Base-by-base conservation (phyloP, 2,329 filamentous ascomycete genomes). In the Celoporthe dispersa region DNA sequence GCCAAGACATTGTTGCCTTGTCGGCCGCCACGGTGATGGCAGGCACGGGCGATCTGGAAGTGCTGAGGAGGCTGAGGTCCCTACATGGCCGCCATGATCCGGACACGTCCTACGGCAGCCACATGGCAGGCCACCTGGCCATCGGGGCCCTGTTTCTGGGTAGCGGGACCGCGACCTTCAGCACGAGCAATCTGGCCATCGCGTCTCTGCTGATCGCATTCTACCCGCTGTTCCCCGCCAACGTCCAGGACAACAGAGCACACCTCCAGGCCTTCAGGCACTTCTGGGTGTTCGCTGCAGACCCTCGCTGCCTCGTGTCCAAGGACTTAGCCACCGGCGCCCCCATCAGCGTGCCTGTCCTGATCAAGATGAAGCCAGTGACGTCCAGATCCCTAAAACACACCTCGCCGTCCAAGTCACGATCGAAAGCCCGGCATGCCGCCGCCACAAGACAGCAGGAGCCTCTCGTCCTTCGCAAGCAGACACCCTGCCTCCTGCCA, bases 241-340 rank as follows among this genome's bases (percentile, higher is more conserved):
- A 89, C 39, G 93, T 98, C 1, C 92, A 97, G 76, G 96, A 99
- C 81, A 98, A 98, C 77, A 92, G 93, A 73, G 94, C 94, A 14
- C 96, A 99, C 76, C 86, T 99, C 7, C 96, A 99, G 82, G 96
- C 97, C 3, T 96, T 99, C 82, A 90, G 97, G 6, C 95, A 99
- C 80, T 92, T 99, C 77, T 99, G 96, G 96, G 95, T 97, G 14
- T 86, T 99, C 3, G 96, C 96, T 1, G 91, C 93, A 0, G 96
- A 99, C 76, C 89, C 94, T 12, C 89, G 97, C 66, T 98, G 95
- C 77, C 87, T 99, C 0, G 89, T 99, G 0, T 88, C 93, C 25
- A 92, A 95, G 72, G 96, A 99, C 75, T 88, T 96, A 3, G 90
- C 96, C 70, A 97, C 93, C 0, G 90, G 91, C 55, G 90, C 94